Percentiles rank a stretch among this genome's conserved stretches.
Conservation (phyloP, 2,329 filamentous ascomycete species). For the Calonectria honghensis region DNA sequence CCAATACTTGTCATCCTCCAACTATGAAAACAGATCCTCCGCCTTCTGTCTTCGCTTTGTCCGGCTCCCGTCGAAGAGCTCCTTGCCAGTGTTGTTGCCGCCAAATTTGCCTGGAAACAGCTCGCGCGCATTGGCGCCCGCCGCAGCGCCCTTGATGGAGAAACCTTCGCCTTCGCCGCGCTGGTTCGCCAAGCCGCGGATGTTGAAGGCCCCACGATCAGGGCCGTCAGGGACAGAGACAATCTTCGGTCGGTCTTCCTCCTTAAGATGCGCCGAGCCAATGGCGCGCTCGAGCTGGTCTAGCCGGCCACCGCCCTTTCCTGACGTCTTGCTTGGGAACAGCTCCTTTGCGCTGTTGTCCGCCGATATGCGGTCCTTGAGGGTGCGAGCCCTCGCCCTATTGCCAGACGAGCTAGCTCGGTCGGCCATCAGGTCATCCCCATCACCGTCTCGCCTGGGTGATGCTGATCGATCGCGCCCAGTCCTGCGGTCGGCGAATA, state of each 20-base stretch:
- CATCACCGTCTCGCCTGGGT: slow-evolving; percentile 66
- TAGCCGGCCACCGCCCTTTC: slow-evolving; percentile 56
- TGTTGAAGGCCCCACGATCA: slow-evolving; percentile 70
- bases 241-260: slow-evolving; percentile 71
- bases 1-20: neutral
- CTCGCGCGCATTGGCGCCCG: slow-evolving; percentile 72
- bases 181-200: slow-evolving; percentile 74
- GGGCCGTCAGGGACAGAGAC: slow-evolving; percentile 71
- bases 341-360: slow-evolving; percentile 61
- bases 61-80: slow-evolving; percentile 75
- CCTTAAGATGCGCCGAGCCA: slow-evolving; percentile 61
- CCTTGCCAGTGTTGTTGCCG: slow-evolving; percentile 77
- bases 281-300: slow-evolving; percentile 63
- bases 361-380: slow-evolving; percentile 58
- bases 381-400: slow-evolving; percentile 57
- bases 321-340: slow-evolving; percentile 61
- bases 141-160: slow-evolving; percentile 79
- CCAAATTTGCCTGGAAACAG: slow-evolving; percentile 80
- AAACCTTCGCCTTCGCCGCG: slow-evolving; percentile 70
- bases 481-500: slow-evolving; percentile 71
- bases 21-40: slow-evolving; percentile 81
- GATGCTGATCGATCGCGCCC: slow-evolving; percentile 72
- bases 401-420: slow-evolving; percentile 59
- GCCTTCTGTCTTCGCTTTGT: slow-evolving; percentile 79
- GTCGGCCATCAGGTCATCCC: slow-evolving; percentile 62